Conservation (phyloP, 345 rosid genomes). For the Luvunga scandens region DNA sequence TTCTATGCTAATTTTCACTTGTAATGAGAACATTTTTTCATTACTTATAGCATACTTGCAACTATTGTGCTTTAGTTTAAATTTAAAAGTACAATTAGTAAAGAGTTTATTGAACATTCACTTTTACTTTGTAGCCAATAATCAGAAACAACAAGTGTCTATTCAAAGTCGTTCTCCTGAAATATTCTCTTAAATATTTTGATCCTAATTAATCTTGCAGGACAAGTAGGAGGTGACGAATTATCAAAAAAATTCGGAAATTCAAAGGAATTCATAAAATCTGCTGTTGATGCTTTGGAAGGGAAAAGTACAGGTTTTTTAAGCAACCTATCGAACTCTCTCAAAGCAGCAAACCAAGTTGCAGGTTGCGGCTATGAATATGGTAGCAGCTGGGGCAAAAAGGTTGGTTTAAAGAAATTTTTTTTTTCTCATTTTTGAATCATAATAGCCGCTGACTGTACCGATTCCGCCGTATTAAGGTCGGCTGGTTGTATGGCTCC, state of each 20-base stretch:
- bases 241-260: constrained; percentile 38
- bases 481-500: constrained; percentile 73
- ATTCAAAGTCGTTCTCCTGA: neutral
- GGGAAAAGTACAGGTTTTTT: constrained; percentile 22
- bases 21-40: neutral
- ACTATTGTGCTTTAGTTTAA: no score
- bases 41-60: no score
- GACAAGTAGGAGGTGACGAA: constrained; percentile 16
- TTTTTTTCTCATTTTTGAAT: neutral
- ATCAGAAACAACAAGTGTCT: neutral
- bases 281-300: constrained; percentile 41
- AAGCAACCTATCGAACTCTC: constrained; percentile 4
- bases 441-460: neutral
- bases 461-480: constrained; percentile 15
- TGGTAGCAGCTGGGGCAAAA: constrained; percentile 53
- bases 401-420: constrained; percentile 12
- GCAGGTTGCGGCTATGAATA: constrained; percentile 45
- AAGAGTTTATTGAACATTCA: neutral
- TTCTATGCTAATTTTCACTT: neutral
- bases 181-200: neutral
- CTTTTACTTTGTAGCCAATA: neutral
- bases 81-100: neutral
- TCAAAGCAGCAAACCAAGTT: constrained; percentile 42
- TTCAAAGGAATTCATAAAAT: constrained; percentile 39
- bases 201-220: constrained; percentile 6